Base-by-base conservation (phyloP, 2,329 filamentous ascomycete genomes). In the Diaporthe citriasiana region DNA sequence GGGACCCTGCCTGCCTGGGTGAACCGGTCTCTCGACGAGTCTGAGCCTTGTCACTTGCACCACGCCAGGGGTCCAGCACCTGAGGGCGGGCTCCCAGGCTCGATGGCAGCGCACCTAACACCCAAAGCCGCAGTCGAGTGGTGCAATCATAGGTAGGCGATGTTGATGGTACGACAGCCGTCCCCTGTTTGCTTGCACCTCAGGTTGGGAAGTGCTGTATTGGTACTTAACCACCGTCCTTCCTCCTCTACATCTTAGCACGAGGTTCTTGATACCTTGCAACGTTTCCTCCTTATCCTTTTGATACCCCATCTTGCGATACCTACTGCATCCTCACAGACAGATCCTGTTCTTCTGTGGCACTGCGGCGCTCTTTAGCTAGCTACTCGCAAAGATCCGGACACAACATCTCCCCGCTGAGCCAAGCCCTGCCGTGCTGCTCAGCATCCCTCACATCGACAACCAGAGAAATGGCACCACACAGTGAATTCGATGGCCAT, bases 401-500 rank as follows among this genome's bases (percentile, higher is more conserved):
- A 45, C 45, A 51, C 70, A 25, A n/a, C 45, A 22, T n/a, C 22
- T 51, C 40, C 12, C n/a, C 56, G 69, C 35, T 33, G 30, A 65
- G 70, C 71, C 50, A 35, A 50, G 22, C 57, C 42, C 35, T 30
- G 30, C 35, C 27, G 60, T 53, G 30, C 47, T 68, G 15, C 59
- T 35, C 47, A 19, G 17, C 56, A 65, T 45, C 42, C 42, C 15
- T 55, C 30, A 51, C 25, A 3, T 50, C 53, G 40, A 47, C 35
- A 47, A 33, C 53, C 38, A 63, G 6, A 47, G 50, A 72, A 33
- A 76, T 76, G 74, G 74, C 74, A 30, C 73, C 74, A 22, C 74
- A 76, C 65, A 76, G 74, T 71, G 73, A 72, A 33, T 57, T 73
- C 42, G 73, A 75, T 22, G 72, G 73, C 71, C 70, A 74, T 30